phyloP scores from a whole-genome alignment of 169 alveolate species.

The Plasmodium vinckei region DNA sequence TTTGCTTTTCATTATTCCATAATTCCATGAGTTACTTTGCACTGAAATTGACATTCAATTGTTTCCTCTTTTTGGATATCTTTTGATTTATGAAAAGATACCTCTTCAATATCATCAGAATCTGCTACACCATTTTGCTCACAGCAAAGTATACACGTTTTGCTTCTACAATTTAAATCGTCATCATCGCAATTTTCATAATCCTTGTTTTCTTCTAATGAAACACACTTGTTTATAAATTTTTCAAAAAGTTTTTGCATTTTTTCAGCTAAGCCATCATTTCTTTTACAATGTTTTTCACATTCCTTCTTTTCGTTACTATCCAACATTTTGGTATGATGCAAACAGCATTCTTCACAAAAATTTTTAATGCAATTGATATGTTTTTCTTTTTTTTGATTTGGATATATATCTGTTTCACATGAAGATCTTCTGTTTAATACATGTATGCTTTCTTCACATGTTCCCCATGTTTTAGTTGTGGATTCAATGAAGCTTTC shows the following conservation, averaged over 20 bases:
- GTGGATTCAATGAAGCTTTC: constrained; percentile 56
- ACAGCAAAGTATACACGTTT: constrained; percentile 60
- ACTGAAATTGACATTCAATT: constrained; percentile 71
- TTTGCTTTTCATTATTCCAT: not conserved
- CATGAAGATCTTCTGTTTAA: constrained; percentile 79
- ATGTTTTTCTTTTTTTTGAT: constrained; percentile 77
- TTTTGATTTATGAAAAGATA: constrained; percentile 46
- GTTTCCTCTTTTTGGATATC: constrained; percentile 63
- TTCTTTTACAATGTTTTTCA: constrained; percentile 78
- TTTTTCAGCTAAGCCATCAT: constrained; percentile 76
- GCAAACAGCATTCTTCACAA: constrained; percentile 83
- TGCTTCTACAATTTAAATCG: constrained; percentile 36
- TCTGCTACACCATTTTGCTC: constrained; percentile 19
- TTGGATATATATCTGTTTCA: constrained; percentile 77
- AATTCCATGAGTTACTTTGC: constrained; percentile 28
- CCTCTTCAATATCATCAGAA: constrained; percentile 31
- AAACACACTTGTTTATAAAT: constrained; percentile 66
- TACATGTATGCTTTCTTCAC: constrained; percentile 81
- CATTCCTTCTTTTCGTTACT: constrained; percentile 80
- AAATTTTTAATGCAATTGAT: constrained; percentile 79
- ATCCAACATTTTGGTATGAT: constrained; percentile 83
- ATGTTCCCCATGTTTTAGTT: constrained; percentile 82
- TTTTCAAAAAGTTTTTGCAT: constrained; percentile 70
- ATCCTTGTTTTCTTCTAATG: constrained; percentile 63
- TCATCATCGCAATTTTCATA: constrained; percentile 48